Evolutionary conservation across 2,329 filamentous ascomycete genomes (phyloP), one percentile per base, ranked within the genome.

Genomic region (Ophiosphaerella narmari): DNA sequence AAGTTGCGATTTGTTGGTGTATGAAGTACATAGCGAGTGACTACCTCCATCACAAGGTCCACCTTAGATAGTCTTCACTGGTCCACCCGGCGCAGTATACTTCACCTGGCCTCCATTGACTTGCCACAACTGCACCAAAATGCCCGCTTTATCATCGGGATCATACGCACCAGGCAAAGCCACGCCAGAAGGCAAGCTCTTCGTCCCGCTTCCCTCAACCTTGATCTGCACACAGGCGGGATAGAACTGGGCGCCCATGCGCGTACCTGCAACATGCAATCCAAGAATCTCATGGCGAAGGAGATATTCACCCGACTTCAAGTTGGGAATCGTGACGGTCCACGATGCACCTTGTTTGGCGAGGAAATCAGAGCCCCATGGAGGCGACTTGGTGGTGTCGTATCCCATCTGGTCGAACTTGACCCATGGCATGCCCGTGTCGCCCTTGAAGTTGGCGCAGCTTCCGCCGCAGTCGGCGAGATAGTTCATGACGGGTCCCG

Each of bases 331-430:
- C 5, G 62, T 71, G 6, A 71, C 66, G 2, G 56, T 62, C 61
- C 72, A 67, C 41, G 66, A 64, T 38, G 68, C 63, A n/a, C 66
- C 66, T n/a, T 73, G 62, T 32, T 64, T 64, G 13, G 66, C 65
- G 1, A 74, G 63, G 7, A 66, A 60, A 40, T 74, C 66, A 5
- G 71, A 72, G 7, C 67, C 72, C 73, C 72, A 75, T 0, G 67
- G 59, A 8, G 68, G 65, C 3, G 55, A 47, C 7, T 66, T 53
- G 39, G 68, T 68, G 9, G 44, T 52, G 31, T 62, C 57, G 57
- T 72, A 74, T 3, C 57, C 62, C 33, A 71, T 62, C 39, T 74
- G 68, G 9, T 74, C 68, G 38, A 74, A 73, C 56, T 74, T 75
- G 48, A 74, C 68, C 73, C 72, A 74, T 9, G 70, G 62, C 7